Conservation (phyloP, 1,284 basidiomycete genomes). For the Leccinum griseonigrum region DNA sequence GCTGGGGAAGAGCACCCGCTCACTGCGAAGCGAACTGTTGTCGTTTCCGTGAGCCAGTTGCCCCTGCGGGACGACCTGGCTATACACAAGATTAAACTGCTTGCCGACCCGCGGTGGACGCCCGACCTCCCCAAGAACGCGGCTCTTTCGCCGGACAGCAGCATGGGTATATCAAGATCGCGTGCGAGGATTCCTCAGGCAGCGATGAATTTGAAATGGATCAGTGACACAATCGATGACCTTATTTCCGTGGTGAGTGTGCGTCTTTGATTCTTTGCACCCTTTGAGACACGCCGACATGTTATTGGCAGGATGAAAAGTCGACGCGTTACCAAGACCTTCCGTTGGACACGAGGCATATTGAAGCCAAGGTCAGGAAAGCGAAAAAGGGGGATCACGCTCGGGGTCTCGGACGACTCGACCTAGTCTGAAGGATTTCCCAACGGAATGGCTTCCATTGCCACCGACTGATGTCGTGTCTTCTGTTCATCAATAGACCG, state of each 20-base stretch:
- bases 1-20: slow-evolving; percentile 72
- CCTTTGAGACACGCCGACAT: slow-evolving; percentile 8
- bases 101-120: slow-evolving; percentile 83
- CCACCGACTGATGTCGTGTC: slow-evolving; percentile 5
- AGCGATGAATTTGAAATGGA: slow-evolving; percentile 85
- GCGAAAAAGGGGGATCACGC: slow-evolving; percentile 68
- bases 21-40: slow-evolving; percentile 65
- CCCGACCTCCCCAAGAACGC: slow-evolving; percentile 66
- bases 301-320: slow-evolving; percentile 20
- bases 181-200: slow-evolving; percentile 78
- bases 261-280: slow-evolving; percentile 27
- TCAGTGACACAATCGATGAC: slow-evolving; percentile 73
- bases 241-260: slow-evolving; percentile 79
- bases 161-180: slow-evolving; percentile 82
- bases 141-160: slow-evolving; percentile 48
- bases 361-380: slow-evolving; percentile 68
- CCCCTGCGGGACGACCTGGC: slow-evolving; percentile 62
- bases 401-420: slow-evolving; percentile 51
- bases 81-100: slow-evolving; percentile 74
- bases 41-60: slow-evolving; percentile 69
- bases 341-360: slow-evolving; percentile 76
- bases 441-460: slow-evolving; percentile 70
- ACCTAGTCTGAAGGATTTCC: slow-evolving; percentile 74
- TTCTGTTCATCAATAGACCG: slow-evolving; percentile 7
- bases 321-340: slow-evolving; percentile 50